Evolutionary conservation across 768 basidiomycete species (phyloP), one percentile per base, ranked within the genome.

Genomic region (Lentinula boryana): DNA sequence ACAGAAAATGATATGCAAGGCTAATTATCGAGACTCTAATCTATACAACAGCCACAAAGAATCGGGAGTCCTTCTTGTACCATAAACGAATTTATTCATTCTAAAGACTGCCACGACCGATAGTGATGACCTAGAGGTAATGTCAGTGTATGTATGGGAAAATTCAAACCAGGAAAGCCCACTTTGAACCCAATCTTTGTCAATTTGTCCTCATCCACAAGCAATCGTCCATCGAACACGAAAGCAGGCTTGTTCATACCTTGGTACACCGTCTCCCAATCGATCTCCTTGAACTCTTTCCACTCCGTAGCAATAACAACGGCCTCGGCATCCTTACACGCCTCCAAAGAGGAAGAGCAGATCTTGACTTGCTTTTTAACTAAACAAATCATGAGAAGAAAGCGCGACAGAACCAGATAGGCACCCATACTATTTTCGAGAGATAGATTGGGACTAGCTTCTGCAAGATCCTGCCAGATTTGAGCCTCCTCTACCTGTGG

Each of bases 171-270:
- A 27, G 12, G 9, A 43, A 38, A 16, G 73, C 80, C 10, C 18
- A 89, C 90, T 74, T 84, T 91, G 86, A 98, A 98, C 41, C 96
- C 96, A 68, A 98, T 97, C 69, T 84, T 72, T 67, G 82, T 83
- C 64, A 98, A 79, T 72, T 84, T 83, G 55, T 86, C 85, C 9
- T 84, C 85, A 69, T 98, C 91, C 48, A 98, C 81, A 68, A 98
- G 81, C 63, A 97, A 78, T 35, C 95, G 84, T 4, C 95, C 95
- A 70, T 98, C 96, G 68, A 98, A 98, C 64, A 99, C 82, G 70
- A 97, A 98, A 4, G 97, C 96, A n/a, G 97, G 97, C 80, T 98
- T 97, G 69, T 89, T 91, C 93, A 98, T 98, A 68, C 80, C 75
- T 55, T 77, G 72, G 76, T 98, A 97, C 44, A 98, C 89, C 38